Conservation (phyloP, 345 rosid species). For the Tarenaya hassleriana region DNA sequence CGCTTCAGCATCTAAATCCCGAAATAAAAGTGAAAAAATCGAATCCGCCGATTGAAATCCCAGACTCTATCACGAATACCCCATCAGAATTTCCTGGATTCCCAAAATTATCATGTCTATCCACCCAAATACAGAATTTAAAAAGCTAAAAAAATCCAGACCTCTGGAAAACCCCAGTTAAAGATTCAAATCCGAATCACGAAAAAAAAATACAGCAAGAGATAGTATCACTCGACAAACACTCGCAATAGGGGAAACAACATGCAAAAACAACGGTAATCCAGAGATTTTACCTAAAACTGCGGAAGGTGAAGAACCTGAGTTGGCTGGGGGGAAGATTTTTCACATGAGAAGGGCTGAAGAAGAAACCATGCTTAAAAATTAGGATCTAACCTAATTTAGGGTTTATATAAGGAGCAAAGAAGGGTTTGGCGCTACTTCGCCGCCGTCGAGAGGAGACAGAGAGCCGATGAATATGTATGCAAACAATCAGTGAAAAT, state of each 20-base stretch:
- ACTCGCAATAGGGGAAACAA: conserved; percentile 1
- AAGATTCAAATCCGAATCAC: conserved; percentile 1
- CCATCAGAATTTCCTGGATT: conserved; percentile 9
- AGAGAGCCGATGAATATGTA: conserved; percentile 24
- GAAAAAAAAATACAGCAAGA: conserved; percentile 10
- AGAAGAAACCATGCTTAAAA: neutral
- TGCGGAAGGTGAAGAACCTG: conserved; percentile 17
- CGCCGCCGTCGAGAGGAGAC: conserved; percentile 19
- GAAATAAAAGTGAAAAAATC: neutral
- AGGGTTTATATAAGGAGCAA: too few relatives aligned
- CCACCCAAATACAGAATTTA: conserved; percentile 12
- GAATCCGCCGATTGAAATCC: conserved; percentile 5
- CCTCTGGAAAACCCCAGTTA: conserved; percentile 24
- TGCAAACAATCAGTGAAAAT: neutral
- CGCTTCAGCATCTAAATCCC: neutral
- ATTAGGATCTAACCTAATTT: conserved; percentile 17
- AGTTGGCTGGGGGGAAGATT: neutral
- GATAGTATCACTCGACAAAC: conserved; percentile 21
- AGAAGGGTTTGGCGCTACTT: too few relatives aligned
- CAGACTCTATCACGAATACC: neutral
- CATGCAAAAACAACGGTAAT: neutral
- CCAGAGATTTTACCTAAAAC: conserved; percentile 24
- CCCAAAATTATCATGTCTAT: conserved; percentile 7
- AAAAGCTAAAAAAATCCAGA: conserved; percentile 11
- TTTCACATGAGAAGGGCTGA: conserved; percentile 11